Base-by-base conservation (phyloP, 1,139 yeast genomes). In the Zygotorulaspora mrakii region DNA sequence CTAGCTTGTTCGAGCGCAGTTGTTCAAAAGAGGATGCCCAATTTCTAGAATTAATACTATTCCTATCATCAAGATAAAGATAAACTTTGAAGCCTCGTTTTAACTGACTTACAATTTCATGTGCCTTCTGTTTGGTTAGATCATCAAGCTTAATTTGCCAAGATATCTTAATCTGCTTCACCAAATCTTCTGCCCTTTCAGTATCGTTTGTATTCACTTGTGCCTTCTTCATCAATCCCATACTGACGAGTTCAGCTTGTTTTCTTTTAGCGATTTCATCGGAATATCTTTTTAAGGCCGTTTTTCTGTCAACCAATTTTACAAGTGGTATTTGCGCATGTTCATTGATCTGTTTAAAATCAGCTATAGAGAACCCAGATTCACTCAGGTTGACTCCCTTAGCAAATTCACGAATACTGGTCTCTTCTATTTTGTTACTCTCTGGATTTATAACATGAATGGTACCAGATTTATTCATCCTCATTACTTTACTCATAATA, bases 131-230 rank as follows among this genome's bases (percentile, higher is more conserved):
- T 16, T 65, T 65, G n/a, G 47, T 50, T 20, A 71, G 52, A 52
- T 71, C 76, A 31, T 64, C 64, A 17, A 58, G 54, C 8, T 65
- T 65, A 5, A 71, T 71, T 32, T 66, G 67, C 76, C 76, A 71
- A 2, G 73, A 64, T 5, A 72, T 50, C 38, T 66, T 67, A 16
- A 72, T 57, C 28, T 62, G 55, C 44, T 71, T 71, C 5, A 59
- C 41, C 33, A 58, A 56, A 6, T 52, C 53, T 6, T 62, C 68
- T 25, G 54, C 48, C 22, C 48, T 59, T 27, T 53, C 53, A 14
- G 46, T 35, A 4, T 49, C 49, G 10, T 33, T 22, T 10, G 43
- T 40, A 20, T 46, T 48, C 17, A 49, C 50, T 14, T 46, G 37
- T 40, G 49, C 35, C 38, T 52, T 47, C 25, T 43, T 38, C 25